Conservation (phyloP, 768 basidiomycete species). For the Hebeloma cylindrosporum region DNA sequence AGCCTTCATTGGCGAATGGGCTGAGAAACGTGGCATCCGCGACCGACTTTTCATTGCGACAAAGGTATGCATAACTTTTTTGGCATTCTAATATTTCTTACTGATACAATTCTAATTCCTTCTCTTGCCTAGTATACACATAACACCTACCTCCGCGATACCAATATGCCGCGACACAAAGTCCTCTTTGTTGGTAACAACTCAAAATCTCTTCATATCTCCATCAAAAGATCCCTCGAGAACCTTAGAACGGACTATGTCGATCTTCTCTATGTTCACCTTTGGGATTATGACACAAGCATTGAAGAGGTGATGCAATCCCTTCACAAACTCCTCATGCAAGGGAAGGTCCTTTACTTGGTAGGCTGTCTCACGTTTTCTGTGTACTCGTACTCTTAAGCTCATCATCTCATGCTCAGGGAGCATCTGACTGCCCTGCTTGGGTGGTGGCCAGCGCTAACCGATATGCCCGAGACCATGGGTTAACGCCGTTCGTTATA, state of each 20-base stretch:
- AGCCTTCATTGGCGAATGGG: slow-evolving; percentile 53
- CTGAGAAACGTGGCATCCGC: slow-evolving; percentile 42
- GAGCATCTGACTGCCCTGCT: slow-evolving; percentile 44
- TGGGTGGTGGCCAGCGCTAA: slow-evolving; percentile 52
- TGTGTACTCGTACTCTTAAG: neutral
- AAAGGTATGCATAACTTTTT: slow-evolving; percentile 31
- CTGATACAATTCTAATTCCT: neutral
- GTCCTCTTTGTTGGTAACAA: slow-evolving; percentile 49
- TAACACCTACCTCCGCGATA: slow-evolving; percentile 29
- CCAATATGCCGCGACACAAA: slow-evolving; percentile 29
- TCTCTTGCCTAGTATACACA: slow-evolving; percentile 27
- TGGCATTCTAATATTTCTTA: neutral
- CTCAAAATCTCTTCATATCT: slow-evolving; percentile 41
- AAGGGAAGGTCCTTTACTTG: slow-evolving; percentile 51
- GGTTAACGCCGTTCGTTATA: slow-evolving; percentile 49
- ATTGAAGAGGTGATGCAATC: slow-evolving; percentile 58
- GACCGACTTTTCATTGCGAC: slow-evolving; percentile 50
- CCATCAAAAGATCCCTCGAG: slow-evolving; percentile 45
- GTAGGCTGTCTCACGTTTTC: slow-evolving; percentile 19
- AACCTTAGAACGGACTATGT: slow-evolving; percentile 46
- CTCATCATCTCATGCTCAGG: slow-evolving; percentile 19
- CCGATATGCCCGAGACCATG: slow-evolving; percentile 49
- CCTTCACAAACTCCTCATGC: slow-evolving; percentile 48
- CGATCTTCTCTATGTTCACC: slow-evolving; percentile 45
- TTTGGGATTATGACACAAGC: slow-evolving; percentile 52